phyloP scores from a whole-genome alignment of 495 filamentous ascomycete genomes.

The Hypomontagnella monticulosa region DNA sequence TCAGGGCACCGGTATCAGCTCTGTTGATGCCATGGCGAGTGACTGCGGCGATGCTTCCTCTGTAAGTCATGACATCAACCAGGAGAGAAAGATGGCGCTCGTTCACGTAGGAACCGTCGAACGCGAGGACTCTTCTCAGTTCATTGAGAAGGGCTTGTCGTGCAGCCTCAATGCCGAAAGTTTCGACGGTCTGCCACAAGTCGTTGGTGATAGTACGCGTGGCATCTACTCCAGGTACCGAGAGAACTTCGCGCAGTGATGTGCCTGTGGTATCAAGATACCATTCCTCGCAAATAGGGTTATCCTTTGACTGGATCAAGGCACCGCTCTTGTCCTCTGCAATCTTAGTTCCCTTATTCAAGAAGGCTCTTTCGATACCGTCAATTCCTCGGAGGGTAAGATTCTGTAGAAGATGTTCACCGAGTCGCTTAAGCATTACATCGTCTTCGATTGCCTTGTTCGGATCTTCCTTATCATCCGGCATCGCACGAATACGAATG shows the following conservation, averaged over 20 bases:
- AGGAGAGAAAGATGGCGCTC: slow-evolving; percentile 96
- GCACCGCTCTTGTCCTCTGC: slow-evolving; percentile 70
- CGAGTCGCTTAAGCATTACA: slow-evolving; percentile 86
- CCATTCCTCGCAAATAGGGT: slow-evolving; percentile 85
- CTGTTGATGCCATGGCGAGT: slow-evolving; percentile 99
- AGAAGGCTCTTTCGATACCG: slow-evolving; percentile 89
- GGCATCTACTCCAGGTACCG: slow-evolving; percentile 87
- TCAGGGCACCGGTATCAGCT: slow-evolving; percentile 95
- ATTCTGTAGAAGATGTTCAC: slow-evolving; percentile 88
- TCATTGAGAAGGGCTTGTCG: slow-evolving; percentile 86
- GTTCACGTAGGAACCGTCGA: slow-evolving; percentile 99
- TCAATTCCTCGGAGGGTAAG: slow-evolving; percentile 88
- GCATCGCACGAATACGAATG: slow-evolving; percentile 88
- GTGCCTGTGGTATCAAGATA: slow-evolving; percentile 94
- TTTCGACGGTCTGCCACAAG: slow-evolving; percentile 89
- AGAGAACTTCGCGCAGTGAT: slow-evolving; percentile 80
- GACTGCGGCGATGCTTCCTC: slow-evolving; percentile 91
- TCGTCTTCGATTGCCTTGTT: slow-evolving; percentile 85
- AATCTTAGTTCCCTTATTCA: slow-evolving; percentile 80
- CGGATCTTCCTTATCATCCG: slow-evolving; percentile 78
- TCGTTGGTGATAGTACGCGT: slow-evolving; percentile 94
- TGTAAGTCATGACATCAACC: slow-evolving; percentile 97
- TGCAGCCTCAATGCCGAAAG: slow-evolving; percentile 96
- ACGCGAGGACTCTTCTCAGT: slow-evolving; percentile 88
- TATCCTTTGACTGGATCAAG: slow-evolving; percentile 72